Evolutionary conservation across 345 rosid genomes (phyloP).

Genomic region (Brassica juncea): DNA sequence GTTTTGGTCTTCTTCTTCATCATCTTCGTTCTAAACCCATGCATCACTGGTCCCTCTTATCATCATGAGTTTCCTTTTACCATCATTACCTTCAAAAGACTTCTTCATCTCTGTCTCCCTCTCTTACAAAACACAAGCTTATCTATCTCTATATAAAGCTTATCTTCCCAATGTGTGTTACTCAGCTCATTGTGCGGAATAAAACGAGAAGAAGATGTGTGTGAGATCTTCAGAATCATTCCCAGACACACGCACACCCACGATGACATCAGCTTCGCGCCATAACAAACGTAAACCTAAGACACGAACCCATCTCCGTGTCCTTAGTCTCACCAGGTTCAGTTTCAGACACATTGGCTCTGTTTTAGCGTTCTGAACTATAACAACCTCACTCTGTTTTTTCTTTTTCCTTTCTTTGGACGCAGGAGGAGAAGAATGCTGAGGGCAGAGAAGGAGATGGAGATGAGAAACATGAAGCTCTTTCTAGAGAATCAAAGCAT

Average conservation of each 20-base stretch:
- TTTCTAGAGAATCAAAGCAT: constrained; percentile 64
- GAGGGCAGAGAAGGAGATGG: constrained; percentile 45
- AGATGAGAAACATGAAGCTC: constrained; percentile 61
- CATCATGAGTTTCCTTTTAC: constrained; percentile 53
- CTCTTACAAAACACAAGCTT: not conserved
- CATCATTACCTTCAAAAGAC: constrained; percentile 62
- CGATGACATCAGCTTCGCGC: constrained; percentile 15
- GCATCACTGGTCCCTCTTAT: constrained; percentile 45
- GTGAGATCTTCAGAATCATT: constrained; percentile 19
- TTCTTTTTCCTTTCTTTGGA: not conserved
- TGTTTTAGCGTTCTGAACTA: not conserved
- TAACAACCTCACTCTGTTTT: not conserved
- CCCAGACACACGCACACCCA: not conserved
- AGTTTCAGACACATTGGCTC: constrained; percentile 3
- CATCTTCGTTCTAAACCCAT: constrained; percentile 39
- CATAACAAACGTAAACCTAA: constrained; percentile 12
- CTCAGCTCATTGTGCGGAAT: constrained; percentile 3
- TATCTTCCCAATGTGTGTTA: not conserved
- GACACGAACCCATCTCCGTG: constrained; percentile 8
- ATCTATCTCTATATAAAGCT: constrained; percentile 21
- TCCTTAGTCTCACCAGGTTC: constrained; percentile 30
- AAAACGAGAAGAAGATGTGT: constrained; percentile 21
- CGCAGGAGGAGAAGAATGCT: constrained; percentile 44
- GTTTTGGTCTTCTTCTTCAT: constrained; percentile 37
- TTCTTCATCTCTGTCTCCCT: not conserved